These are phyloP conservation scores for Cubamyces lactineus DNA, from an alignment of 768 basidiomycete genomes.

Conservation along the genomic window DNA sequence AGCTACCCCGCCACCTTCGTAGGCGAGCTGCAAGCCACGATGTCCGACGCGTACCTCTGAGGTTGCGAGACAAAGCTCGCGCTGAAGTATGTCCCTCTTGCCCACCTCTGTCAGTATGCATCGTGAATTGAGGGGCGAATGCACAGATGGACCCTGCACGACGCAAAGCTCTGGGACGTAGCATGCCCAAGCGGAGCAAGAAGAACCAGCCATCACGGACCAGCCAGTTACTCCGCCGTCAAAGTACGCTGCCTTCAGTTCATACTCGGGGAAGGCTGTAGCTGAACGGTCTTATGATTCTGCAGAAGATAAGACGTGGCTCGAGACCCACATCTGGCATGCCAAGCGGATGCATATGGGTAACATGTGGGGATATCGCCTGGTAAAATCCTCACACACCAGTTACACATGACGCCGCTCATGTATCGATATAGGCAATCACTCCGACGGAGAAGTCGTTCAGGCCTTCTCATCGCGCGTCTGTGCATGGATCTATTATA, in stretches of 20 bases:
- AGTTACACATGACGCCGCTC: too few species aligned
- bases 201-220: conserved; percentile 59
- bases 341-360: conserved; percentile 97
- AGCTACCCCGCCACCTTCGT: conserved; percentile 87
- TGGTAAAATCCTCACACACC: conserved; percentile 50
- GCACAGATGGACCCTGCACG: conserved; percentile 57
- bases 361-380: conserved; percentile 87
- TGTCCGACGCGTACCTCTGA: conserved; percentile 85
- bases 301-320: conserved; percentile 85
- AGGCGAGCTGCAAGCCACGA: conserved; percentile 95
- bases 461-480: conserved; percentile 88
- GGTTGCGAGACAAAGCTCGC: conserved; percentile 78
- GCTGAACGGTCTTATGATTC: neutral
- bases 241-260: conserved; percentile 51
- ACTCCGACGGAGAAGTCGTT: conserved; percentile 92
- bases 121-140: neutral
- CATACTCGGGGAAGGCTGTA: neutral
- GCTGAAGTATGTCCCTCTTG: conserved; percentile 60
- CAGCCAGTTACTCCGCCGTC: conserved; percentile 66
- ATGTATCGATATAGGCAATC: conserved; percentile 54
- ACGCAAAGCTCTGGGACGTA: conserved; percentile 45
- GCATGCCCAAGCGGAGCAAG: conserved; percentile 67
- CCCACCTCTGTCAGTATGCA: too few species aligned
- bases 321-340: conserved; percentile 97
- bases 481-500: conserved; percentile 80